Conservation (phyloP, 2,329 filamentous ascomycete genomes). For the Aspergillus neoniger region DNA sequence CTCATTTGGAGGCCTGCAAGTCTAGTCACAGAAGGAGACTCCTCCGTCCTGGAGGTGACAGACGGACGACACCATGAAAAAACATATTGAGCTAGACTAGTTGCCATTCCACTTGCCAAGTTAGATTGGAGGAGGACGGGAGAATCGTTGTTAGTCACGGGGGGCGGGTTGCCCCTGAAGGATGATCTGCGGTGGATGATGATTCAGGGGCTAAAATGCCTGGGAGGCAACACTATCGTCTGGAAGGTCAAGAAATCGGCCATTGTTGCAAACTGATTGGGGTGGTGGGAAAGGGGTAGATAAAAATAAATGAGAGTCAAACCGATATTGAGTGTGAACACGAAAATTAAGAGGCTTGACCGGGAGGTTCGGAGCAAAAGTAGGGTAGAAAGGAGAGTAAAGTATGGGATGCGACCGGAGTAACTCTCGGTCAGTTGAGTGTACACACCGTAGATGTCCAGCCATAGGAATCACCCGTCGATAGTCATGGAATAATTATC, state of each 20-base stretch:
- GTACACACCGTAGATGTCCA: not conserved
- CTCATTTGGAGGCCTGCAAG: not conserved
- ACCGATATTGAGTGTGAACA: not conserved
- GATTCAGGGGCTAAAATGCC: slow-evolving; percentile 9
- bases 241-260: not conserved
- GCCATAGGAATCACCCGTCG: too few species aligned
- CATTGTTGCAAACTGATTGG: slow-evolving; percentile 4
- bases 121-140: not conserved
- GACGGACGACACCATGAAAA: not conserved
- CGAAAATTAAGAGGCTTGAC: too few species aligned
- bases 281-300: slow-evolving; percentile 13
- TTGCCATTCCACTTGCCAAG: not conserved
- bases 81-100: not conserved
- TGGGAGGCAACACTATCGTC: not conserved
- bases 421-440: not conserved
- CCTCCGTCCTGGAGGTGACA: too few species aligned
- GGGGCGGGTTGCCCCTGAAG: slow-evolving; percentile 7
- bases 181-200: slow-evolving; percentile 12
- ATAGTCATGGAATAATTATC: too few species aligned
- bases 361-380: not conserved
- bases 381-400: too few species aligned
- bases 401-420: too few species aligned
- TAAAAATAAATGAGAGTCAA: slow-evolving; percentile 7
- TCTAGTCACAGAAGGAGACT: not conserved
- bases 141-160: not conserved